Base-by-base conservation (phyloP, 116 monocot species). In the Cymodocea nodosa region DNA sequence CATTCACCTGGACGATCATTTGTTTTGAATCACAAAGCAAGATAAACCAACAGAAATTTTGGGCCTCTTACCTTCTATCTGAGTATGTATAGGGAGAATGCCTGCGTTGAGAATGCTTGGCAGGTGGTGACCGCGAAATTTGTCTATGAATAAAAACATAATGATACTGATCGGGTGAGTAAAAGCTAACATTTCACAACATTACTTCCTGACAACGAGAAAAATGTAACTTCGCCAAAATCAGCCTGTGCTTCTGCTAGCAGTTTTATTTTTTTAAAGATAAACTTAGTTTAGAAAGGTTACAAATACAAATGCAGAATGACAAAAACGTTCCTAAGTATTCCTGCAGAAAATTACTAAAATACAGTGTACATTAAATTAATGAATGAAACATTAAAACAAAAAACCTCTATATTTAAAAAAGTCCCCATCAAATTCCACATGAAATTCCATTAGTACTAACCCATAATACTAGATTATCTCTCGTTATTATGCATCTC, bases 31-130 rank as follows among this genome's bases (percentile, higher is more conserved):
- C 15, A 36, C 60, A 60, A 63, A 63, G 13, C 67, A 53, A 54
- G 51, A 25, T 53, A 67, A 67, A 53, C 10, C 10, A 17, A 67
- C 2, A 23, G 12, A 53, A 17, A 67, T 52, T 35, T 67, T n/a
- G 23, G 50, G 57, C 49, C 20, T 64, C 73, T 66, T 66, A 73
- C 73, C 73, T 73, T 52, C 69, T 74, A 3, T 78, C 71, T 40
- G 73, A 25, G 68, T 88, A 77, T 64, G 82, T 81, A 75, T 83
- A 72, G 64, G 89, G 83, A 76, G 93, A 86, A 81, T 89, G 81
- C 78, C 86, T 83, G 79, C 76, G 77, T 70, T 89, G 89, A 73
- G 89, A 81, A 84, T 93, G 86, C 89, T 86, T 89, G 83, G 84
- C 82, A 89, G 68, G 81, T 74, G 89, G 93, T 76, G 93, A 93